A percentile compares a stretch with the other conserved stretches of the same genome.
These are phyloP conservation scores for Erucastrum elatum DNA, from an alignment of 345 rosid genomes.

Conservation along the genomic window DNA sequence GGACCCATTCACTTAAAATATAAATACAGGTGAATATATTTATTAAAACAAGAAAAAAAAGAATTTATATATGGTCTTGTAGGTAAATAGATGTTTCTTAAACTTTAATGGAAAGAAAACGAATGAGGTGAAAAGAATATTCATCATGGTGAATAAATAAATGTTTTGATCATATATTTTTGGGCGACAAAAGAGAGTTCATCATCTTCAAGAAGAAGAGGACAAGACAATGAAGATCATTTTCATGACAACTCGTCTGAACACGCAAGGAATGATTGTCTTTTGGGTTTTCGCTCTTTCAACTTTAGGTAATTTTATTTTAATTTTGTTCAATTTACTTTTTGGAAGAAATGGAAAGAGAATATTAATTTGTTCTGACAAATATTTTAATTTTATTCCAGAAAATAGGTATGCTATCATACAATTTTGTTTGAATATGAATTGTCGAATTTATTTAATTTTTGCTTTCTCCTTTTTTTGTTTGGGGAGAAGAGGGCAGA, in stretches of 20 bases:
- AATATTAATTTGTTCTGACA: constrained; percentile 42
- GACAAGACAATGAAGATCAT: constrained; percentile 39
- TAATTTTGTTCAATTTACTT: background rate
- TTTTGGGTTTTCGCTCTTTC: constrained; percentile 38
- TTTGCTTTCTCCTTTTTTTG: background rate
- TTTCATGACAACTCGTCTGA: constrained; percentile 41
- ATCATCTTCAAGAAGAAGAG: constrained; percentile 41
- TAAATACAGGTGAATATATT: background rate
- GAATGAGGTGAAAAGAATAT: constrained; percentile 34
- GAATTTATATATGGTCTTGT: constrained; percentile 15
- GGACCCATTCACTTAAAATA: background rate
- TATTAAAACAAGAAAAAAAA: constrained; percentile 11
- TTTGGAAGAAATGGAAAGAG: constrained; percentile 16
- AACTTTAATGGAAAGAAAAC: background rate
- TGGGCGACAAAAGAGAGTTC: constrained; percentile 38
- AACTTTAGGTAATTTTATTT: constrained; percentile 37
- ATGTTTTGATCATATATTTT: background rate
- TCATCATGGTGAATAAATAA: constrained; percentile 24
- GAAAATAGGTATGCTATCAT: constrained; percentile 36
- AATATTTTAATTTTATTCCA: constrained; percentile 31
- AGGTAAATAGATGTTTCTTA: constrained; percentile 27
- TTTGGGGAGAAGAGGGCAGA: constrained; percentile 35
- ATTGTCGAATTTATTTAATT: constrained; percentile 24
- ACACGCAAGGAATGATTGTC: constrained; percentile 45
- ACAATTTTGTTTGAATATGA: constrained; percentile 37